Conservation (phyloP, 306 rosid genomes). For the Sindora glabra region DNA sequence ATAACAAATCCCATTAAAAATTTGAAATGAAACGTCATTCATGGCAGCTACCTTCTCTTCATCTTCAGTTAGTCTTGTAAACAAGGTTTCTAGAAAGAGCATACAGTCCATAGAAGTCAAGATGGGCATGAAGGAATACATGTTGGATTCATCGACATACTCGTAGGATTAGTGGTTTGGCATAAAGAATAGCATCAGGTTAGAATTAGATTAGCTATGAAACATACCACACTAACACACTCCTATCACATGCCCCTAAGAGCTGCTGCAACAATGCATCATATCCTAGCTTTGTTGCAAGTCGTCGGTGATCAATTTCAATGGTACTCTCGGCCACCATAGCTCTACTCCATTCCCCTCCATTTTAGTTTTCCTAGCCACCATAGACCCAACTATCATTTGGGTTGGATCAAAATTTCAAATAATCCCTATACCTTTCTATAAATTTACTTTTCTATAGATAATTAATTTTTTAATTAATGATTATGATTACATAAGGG, state of each 20-base stretch:
- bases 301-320: too few relatives aligned
- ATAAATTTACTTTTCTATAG: too few relatives aligned
- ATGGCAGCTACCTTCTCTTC: constrained; percentile 25
- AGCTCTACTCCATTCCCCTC: too few relatives aligned
- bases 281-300: too few relatives aligned
- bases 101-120: constrained; percentile 82
- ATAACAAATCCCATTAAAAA: constrained; percentile 76
- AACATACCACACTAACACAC: constrained; percentile 56
- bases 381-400: too few relatives aligned
- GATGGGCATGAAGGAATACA: constrained; percentile 31
- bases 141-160: neutral
- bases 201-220: constrained; percentile 49
- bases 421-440: too few relatives aligned
- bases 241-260: constrained; percentile 56
- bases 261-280: constrained; percentile 62
- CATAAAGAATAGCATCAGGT: constrained; percentile 56
- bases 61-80: constrained; percentile 52
- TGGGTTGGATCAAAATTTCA: too few relatives aligned
- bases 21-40: constrained; percentile 17
- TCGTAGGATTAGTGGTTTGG: constrained; percentile 39
- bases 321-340: too few relatives aligned
- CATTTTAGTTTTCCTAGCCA: too few relatives aligned
- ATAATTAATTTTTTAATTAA: too few relatives aligned
- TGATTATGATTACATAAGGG: too few relatives aligned
- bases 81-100: constrained; percentile 82